phyloP scores from a whole-genome alignment of 2,329 filamentous ascomycete species.

The Hypomyces perniciosus region DNA sequence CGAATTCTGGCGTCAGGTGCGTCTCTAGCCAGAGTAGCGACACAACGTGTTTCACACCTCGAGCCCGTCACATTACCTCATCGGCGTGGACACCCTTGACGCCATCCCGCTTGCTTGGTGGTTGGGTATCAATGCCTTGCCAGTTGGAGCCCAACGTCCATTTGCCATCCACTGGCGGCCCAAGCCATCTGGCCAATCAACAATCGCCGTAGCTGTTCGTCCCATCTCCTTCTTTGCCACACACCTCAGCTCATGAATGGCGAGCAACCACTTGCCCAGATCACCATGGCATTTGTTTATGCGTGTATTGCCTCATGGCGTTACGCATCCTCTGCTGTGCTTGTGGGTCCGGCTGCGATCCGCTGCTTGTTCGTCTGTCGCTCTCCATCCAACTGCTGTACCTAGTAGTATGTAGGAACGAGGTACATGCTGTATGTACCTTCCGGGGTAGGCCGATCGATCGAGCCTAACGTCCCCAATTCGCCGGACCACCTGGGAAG shows the following conservation, averaged over 20 bases:
- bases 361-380: background rate
- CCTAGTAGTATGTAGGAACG: too few relatives aligned
- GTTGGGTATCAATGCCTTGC: slow-evolving; percentile 37
- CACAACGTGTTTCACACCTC: too few relatives aligned
- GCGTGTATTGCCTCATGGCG: background rate
- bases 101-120: slow-evolving; percentile 6
- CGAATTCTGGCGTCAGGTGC: too few relatives aligned
- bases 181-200: slow-evolving; percentile 22
- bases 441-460: background rate
- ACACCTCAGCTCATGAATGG: background rate
- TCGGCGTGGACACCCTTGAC: background rate
- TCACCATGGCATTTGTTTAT: background rate
- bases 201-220: background rate
- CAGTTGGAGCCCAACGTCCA: slow-evolving; percentile 31
- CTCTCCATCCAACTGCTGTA: background rate
- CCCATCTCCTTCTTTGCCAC: background rate
- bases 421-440: too few relatives aligned
- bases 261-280: background rate
- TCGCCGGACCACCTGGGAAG: background rate
- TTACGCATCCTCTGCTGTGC: background rate
- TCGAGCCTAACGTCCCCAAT: background rate
- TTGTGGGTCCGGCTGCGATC: background rate
- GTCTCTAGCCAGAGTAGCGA: too few relatives aligned
- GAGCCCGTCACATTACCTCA: too few relatives aligned
- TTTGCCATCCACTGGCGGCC: slow-evolving; percentile 22